Base-by-base conservation (phyloP, 495 filamentous ascomycete genomes). In the Acidomyces sp. region DNA sequence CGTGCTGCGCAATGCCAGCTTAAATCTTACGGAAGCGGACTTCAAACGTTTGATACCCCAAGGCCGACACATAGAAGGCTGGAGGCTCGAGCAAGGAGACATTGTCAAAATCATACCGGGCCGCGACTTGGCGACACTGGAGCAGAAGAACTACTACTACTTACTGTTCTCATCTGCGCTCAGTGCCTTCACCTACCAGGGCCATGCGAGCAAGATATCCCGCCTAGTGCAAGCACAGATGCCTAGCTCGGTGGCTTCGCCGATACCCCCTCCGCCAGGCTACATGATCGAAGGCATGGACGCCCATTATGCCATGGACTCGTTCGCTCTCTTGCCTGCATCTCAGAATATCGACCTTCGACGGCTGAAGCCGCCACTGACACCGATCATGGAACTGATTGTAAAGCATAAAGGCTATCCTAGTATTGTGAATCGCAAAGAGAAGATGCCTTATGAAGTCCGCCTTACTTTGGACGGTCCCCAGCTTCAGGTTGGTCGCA, bases 31-130 rank as follows among this genome's bases (percentile, higher is more conserved):
- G 4, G 71, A 74, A 57, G 66, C 65, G 46, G 78, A 83, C 56
- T 82, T 83, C 60, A 62, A 70, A 21, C 69, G 75, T 16, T 48
- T 79, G 4, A 62, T 70, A 6, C 63, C 62, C n/a, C 70, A 65
- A 47, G 75, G 77, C 22, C 53, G 62, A 19, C 75, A 80, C 48
- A 69, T 83, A 37, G 69, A 73, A 34, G 66, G 68, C 25, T 83
- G 78, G 78, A 65, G 62, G 6, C 48, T 57, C 9, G 54, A 57
- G 2, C 38, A 52, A 20, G 66, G 65, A 26, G 73, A 73, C 31
- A 37, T 43, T 11, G 6, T 38, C 23, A 48, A 51, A 51, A 55
- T 65, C 32, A 64, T 76, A 28, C 75, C 70, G 26, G 67, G 60
- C 21, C 69, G 71, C 30, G 61, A 77, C 46, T 61, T 62, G 1